Conservation (phyloP, 2,329 filamentous ascomycete species). For the Harringtonia lauricola region DNA sequence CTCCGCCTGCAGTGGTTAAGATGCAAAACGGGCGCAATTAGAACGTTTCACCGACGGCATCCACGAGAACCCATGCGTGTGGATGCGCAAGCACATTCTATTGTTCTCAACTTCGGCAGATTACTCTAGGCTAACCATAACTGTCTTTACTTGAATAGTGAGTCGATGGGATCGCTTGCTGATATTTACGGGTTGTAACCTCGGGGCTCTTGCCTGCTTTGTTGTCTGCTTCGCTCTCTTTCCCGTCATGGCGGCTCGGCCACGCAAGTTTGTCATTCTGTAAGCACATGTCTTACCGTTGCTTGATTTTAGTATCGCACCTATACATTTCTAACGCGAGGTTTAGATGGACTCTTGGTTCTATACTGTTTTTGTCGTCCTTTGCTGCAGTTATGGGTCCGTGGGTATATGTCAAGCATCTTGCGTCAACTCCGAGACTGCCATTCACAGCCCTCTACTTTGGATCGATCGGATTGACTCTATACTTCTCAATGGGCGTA, state of each 20-base stretch:
- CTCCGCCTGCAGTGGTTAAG: too few relatives aligned
- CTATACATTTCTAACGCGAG: background rate
- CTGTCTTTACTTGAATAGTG: constrained; percentile 45
- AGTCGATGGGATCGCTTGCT: constrained; percentile 94
- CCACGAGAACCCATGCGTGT: too few relatives aligned
- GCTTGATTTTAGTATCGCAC: background rate
- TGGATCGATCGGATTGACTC: constrained; percentile 77
- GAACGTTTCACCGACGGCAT: too few relatives aligned
- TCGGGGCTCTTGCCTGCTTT: constrained; percentile 85
- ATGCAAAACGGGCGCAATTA: too few relatives aligned
- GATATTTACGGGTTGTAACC: constrained; percentile 82
- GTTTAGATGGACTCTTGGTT: constrained; percentile 86
- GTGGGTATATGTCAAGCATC: constrained; percentile 68
- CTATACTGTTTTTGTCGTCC: constrained; percentile 77
- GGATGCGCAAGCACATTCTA: too few relatives aligned
- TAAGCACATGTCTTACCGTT: constrained; percentile 46
- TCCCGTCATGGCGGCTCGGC: constrained; percentile 67
- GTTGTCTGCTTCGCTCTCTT: constrained; percentile 86
- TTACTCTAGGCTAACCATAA: constrained; percentile 12
- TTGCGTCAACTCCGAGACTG: constrained; percentile 71
- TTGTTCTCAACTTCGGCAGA: too few relatives aligned
- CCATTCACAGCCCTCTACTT: constrained; percentile 95
- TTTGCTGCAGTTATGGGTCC: constrained; percentile 95
- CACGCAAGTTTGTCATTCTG: constrained; percentile 93
- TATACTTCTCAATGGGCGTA: constrained; percentile 89